These are phyloP conservation scores for Daldinia caldariorum DNA, from an alignment of 495 filamentous ascomycete genomes.

Conservation along the genomic window DNA sequence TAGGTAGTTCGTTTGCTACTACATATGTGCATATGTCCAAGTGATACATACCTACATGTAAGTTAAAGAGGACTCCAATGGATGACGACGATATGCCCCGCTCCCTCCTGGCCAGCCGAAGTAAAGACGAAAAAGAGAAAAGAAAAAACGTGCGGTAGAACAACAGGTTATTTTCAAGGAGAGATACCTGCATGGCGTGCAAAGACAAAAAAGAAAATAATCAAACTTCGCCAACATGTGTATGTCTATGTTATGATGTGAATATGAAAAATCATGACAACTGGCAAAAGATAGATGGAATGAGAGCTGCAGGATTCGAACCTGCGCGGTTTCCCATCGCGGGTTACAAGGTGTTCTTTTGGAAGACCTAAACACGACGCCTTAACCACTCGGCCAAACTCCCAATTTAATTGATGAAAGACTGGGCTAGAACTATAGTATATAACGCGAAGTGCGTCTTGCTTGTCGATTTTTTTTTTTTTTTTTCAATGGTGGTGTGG, in stretches of 20 bases:
- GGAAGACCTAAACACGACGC: constrained; percentile 60
- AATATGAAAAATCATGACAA: too few relatives aligned
- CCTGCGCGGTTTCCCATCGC: constrained; percentile 55
- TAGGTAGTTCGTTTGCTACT: neutral
- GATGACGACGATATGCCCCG: neutral
- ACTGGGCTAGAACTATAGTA: neutral
- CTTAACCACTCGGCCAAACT: constrained; percentile 64
- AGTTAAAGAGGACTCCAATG: neutral
- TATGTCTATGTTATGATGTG: too few relatives aligned
- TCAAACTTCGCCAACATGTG: too few relatives aligned
- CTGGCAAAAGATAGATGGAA: neutral
- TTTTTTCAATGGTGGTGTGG: neutral
- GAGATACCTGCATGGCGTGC: too few relatives aligned
- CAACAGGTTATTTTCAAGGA: neutral
- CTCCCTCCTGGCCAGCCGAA: neutral
- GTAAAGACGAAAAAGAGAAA: neutral
- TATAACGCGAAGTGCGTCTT: neutral
- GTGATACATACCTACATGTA: too few relatives aligned
- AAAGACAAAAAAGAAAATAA: too few relatives aligned
- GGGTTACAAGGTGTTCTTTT: constrained; percentile 39
- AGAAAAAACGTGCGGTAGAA: neutral
- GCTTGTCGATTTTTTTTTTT: neutral
- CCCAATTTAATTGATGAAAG: constrained; percentile 31
- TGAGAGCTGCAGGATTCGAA: constrained; percentile 59
- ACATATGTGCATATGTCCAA: too few relatives aligned